Base-by-base conservation (phyloP, 306 rosid genomes). In the Citrullus colocynthis region DNA sequence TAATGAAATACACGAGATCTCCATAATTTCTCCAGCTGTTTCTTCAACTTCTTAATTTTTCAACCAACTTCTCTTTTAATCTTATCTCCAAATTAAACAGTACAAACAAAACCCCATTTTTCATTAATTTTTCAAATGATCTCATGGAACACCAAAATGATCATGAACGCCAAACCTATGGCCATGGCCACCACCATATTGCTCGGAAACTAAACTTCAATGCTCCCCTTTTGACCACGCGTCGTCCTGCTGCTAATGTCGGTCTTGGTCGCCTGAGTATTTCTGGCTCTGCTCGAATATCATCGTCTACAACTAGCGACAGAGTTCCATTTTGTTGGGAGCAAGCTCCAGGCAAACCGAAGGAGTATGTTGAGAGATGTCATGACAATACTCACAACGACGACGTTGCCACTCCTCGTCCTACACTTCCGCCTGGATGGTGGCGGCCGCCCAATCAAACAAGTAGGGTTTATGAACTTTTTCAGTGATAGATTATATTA, bases 241-340 rank as follows among this genome's bases (percentile, higher is more conserved):
- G 92, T 69, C 95, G 91, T 7, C 63, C 56, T 9, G 77, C 80
- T 24, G 30, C 24, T 3, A 30, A 61, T 13, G 54, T 16, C 9
- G 9, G 0, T 59, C 4, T 16, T 15, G 9, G 0, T 24, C 9
- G 72, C 36, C n/a, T 49, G 76, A 9, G 17, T 80, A 83, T 70
- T 81, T 77, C 79, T 36, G 70, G 36, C 21, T 49, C 36, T 36
- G 65, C 17, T 57, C 64, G 8, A 75, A 74, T 63, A 83, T 56
- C 10, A 34, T 32, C 54, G 8, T 58, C 89, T 14, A 88, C 87
- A 0, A 52, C 59, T 6, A 59, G 34, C 56, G 84, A 87, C 20
- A 74, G 93, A 58, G 82, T 94, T 80, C 98, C 98, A 6, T 94
- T 94, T 82, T 91, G 95, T 1, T 94, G 95, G 96, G 98, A 94